phyloP scores from a whole-genome alignment of 202 grass and related monocot genomes.

The Bolboschoenoplectus hybrid region DNA sequence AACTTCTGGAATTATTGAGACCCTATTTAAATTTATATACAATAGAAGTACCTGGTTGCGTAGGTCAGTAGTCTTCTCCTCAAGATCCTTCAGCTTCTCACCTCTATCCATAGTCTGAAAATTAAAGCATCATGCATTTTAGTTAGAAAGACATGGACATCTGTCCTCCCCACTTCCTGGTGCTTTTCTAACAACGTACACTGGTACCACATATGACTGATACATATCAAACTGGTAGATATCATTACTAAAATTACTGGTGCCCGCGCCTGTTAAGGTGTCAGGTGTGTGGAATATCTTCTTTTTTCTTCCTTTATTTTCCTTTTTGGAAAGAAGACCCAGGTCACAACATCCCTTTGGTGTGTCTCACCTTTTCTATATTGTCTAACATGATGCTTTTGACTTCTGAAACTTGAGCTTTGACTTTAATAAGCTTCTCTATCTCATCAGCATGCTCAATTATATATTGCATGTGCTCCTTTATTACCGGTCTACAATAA shows the following conservation, averaged over 20 bases:
- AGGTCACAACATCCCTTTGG: not conserved
- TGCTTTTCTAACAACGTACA: not conserved
- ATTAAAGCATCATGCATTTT: not conserved
- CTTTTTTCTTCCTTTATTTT: constrained; percentile 15
- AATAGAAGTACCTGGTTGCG: constrained; percentile 56
- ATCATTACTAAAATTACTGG: not conserved
- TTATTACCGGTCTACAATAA: constrained; percentile 73
- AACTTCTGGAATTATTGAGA: not conserved
- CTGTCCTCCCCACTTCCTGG: not conserved
- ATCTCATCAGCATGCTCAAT: constrained; percentile 90
- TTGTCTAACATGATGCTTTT: constrained; percentile 96
- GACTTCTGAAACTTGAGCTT: constrained; percentile 94
- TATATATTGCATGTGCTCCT: constrained; percentile 93
- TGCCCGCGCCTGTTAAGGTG: constrained; percentile 1
- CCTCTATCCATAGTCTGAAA: constrained; percentile 79
- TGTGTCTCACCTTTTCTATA: constrained; percentile 78
- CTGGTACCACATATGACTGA: not conserved
- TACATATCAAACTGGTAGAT: not conserved
- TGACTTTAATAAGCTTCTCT: constrained; percentile 85
- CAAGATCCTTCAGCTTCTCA: constrained; percentile 79
- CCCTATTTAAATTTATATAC: constrained; percentile 12
- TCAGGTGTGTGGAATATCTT: not conserved
- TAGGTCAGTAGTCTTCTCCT: constrained; percentile 87
- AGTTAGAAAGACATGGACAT: not conserved
- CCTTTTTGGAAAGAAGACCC: not conserved